Evolutionary conservation across 768 basidiomycete genomes (phyloP).

Genomic region (Tricholoma sp.): DNA sequence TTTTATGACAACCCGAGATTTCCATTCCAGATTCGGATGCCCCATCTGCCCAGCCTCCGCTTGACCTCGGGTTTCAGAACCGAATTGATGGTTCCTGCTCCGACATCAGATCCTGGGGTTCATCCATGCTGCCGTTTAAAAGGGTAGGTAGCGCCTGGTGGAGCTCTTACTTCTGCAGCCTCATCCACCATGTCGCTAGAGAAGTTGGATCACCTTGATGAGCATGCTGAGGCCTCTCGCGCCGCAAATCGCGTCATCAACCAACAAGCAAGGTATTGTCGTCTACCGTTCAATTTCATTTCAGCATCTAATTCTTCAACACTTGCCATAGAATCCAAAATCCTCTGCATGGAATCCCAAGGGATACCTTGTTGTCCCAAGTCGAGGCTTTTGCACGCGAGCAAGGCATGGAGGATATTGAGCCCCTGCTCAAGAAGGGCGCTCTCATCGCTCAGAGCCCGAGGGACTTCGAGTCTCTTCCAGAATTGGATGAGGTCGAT

Average conservation of each 20-base stretch:
- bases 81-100: not conserved
- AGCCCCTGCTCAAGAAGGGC: constrained; percentile 54
- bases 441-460: constrained; percentile 74
- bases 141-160: not conserved
- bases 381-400: constrained; percentile 58
- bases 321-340: constrained; percentile 34
- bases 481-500: constrained; percentile 33
- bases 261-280: constrained; percentile 33
- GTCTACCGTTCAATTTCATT: constrained; percentile 2
- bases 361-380: constrained; percentile 52
- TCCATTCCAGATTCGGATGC: too few species aligned
- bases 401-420: constrained; percentile 39
- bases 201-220: constrained; percentile 7
- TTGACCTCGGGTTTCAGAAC: not conserved
- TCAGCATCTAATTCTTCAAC: not conserved
- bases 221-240: constrained; percentile 5
- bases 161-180: constrained; percentile 9
- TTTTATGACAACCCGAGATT: too few species aligned
- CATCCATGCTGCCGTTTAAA: constrained; percentile 4
- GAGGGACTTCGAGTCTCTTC: constrained; percentile 35
- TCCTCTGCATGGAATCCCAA: constrained; percentile 50
- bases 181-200: constrained; percentile 22
- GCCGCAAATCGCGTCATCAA: constrained; percentile 30
- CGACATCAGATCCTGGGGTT: not conserved
- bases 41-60: not conserved